phyloP scores from a whole-genome alignment of 768 basidiomycete species.

The Sarcomyxa edulis region DNA sequence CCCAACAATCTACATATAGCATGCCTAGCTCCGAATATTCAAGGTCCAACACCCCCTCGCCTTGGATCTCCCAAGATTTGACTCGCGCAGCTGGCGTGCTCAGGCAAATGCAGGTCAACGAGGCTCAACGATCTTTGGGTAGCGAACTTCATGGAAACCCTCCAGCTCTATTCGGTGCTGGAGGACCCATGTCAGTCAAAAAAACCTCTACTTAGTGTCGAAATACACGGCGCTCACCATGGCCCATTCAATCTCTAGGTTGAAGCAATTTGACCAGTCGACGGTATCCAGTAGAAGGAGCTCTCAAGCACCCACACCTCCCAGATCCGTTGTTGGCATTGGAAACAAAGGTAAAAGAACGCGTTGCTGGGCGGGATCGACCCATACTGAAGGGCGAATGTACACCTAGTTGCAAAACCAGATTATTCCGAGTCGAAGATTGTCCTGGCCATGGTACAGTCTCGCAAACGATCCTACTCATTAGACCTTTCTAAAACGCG shows the following conservation, averaged over 20 bases:
- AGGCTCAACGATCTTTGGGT: too few species aligned
- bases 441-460: constrained; percentile 89
- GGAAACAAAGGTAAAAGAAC: constrained; percentile 69
- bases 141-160: constrained; percentile 30
- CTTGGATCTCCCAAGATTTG: constrained; percentile 38
- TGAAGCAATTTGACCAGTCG: constrained; percentile 78
- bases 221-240: not conserved
- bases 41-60: too few species aligned
- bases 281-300: constrained; percentile 62
- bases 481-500: too few species aligned
- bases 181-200: constrained; percentile 61
- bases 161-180: constrained; percentile 65
- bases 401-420: constrained; percentile 76
- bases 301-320: constrained; percentile 74
- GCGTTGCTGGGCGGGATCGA: constrained; percentile 2
- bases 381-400: constrained; percentile 6
- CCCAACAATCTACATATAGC: too few species aligned
- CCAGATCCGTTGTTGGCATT: constrained; percentile 81
- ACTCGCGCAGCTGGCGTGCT: constrained; percentile 47
- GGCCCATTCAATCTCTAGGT: constrained; percentile 31
- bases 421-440: constrained; percentile 99
- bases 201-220: constrained; percentile 1
- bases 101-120: constrained; percentile 41
- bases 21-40: too few species aligned
- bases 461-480: constrained; percentile 2